A percentile compares a stretch with the other conserved stretches of the same genome.
Conservation (phyloP, 192 early-diverging fungal genomes). For the Funneliformis geosporum region DNA sequence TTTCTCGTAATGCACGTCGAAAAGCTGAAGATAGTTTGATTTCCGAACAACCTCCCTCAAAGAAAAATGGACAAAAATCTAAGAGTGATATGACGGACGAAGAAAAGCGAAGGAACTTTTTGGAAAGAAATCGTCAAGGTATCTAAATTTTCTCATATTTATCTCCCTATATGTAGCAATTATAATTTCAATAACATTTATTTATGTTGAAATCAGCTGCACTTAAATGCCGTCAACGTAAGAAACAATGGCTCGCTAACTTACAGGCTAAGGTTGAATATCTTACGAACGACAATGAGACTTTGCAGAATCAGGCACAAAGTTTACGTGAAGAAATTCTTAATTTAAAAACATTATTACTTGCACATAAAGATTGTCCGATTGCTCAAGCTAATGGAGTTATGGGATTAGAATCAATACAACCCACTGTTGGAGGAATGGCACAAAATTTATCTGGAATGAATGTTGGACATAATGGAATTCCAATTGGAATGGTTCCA, state of each 20-base stretch:
- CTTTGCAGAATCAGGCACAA: constrained; percentile 58
- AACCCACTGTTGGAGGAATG: constrained; percentile 29
- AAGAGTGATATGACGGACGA: constrained; percentile 56
- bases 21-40: constrained; percentile 36
- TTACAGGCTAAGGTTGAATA: constrained; percentile 71
- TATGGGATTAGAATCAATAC: constrained; percentile 49
- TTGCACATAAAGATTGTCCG: constrained; percentile 78
- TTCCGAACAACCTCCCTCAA: constrained; percentile 31
- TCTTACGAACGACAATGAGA: constrained; percentile 68
- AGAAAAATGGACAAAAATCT: constrained; percentile 35
- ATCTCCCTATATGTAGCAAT: neutral
- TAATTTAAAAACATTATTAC: constrained; percentile 72
- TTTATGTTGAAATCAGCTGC: constrained; percentile 57
- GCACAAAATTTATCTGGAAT: constrained; percentile 11
- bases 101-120: constrained; percentile 77
- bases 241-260: constrained; percentile 87
- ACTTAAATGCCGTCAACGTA: constrained; percentile 88
- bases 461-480: neutral
- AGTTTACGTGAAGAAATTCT: constrained; percentile 71
- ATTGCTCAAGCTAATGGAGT: constrained; percentile 70
- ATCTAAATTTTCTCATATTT: constrained; percentile 22
- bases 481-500: constrained; percentile 32
- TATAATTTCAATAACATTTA: neutral
- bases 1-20: constrained; percentile 32
- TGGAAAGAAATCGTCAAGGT: constrained; percentile 89